These are phyloP conservation scores for Verruconis gallopava DNA, from an alignment of 2,329 filamentous ascomycete species.

Conservation along the genomic window DNA sequence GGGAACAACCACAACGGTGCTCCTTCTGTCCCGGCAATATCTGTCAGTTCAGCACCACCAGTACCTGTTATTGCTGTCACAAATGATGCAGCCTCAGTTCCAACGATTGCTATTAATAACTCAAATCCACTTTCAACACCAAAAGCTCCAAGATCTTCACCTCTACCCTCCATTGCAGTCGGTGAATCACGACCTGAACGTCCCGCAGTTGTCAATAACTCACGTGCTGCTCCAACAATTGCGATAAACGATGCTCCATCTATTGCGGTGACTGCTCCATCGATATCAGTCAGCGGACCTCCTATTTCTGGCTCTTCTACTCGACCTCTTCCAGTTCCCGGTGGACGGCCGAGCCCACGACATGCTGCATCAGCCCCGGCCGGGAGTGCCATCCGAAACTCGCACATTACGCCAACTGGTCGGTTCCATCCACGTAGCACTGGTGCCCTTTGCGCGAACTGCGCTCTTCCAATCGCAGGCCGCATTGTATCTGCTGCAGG, in stretches of 20 bases:
- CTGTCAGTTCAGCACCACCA: conserved; percentile 7
- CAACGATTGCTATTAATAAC: conserved; percentile 10
- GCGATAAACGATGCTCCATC: conserved; percentile 17
- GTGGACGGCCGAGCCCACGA: conserved; percentile 31
- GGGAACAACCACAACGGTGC: not conserved
- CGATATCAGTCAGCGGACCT: not conserved
- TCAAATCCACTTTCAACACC: not conserved
- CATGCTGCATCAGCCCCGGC: conserved; percentile 20
- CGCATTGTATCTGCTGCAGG: conserved; percentile 78
- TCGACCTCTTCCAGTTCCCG: conserved; percentile 35
- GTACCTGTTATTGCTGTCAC: conserved; percentile 38
- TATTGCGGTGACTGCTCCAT: conserved; percentile 18
- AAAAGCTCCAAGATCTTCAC: not conserved
- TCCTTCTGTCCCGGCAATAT: not conserved
- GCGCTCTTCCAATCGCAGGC: conserved; percentile 71
- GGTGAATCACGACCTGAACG: not conserved
- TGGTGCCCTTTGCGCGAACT: conserved; percentile 72
- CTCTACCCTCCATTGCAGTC: not conserved
- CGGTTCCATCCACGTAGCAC: conserved; percentile 30
- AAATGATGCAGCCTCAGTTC: conserved; percentile 14
- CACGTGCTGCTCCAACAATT: conserved; percentile 14
- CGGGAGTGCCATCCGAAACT: conserved; percentile 21
- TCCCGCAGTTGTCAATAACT: not conserved
- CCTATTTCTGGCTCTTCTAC: conserved; percentile 21
- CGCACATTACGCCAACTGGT: conserved; percentile 27